phyloP scores from a whole-genome alignment of 148 eudicot genomes.

The Rhododendron henanense region DNA sequence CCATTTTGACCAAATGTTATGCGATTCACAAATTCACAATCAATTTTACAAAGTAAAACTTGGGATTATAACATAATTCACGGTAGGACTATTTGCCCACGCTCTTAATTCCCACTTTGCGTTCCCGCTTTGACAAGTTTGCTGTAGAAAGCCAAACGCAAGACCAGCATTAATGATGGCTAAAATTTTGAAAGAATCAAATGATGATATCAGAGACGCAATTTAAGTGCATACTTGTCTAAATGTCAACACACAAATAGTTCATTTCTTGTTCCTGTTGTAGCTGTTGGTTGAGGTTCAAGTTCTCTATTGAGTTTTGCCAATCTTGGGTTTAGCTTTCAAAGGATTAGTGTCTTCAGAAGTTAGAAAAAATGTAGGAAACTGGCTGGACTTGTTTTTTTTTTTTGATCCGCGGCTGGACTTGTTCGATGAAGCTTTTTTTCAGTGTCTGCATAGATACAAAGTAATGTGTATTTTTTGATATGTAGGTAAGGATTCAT shows the following conservation, averaged over 20 bases:
- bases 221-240: not conserved
- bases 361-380: not conserved
- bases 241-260: not conserved
- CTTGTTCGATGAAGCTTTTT: not conserved
- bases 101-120: no score
- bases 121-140: not conserved
- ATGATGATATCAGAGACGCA: constrained; percentile 16
- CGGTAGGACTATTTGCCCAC: no score
- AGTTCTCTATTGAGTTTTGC: not conserved
- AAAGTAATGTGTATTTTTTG: not conserved
- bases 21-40: no score
- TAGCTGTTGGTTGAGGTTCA: not conserved
- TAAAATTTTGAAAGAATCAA: constrained; percentile 31
- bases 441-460: not conserved
- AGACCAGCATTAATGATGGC: constrained; percentile 51
- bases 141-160: constrained; percentile 68
- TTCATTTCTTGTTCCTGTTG: not conserved
- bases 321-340: not conserved
- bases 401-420: no score
- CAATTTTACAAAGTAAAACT: no score
- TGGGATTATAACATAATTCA: no score
- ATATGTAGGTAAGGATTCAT: not conserved
- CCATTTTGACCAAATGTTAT: no score
- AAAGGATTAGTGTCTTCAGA: not conserved
- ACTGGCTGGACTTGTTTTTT: not conserved